phyloP scores from a whole-genome alignment of 75 land plant genomes.

The Adiantum capillusveneris region DNA sequence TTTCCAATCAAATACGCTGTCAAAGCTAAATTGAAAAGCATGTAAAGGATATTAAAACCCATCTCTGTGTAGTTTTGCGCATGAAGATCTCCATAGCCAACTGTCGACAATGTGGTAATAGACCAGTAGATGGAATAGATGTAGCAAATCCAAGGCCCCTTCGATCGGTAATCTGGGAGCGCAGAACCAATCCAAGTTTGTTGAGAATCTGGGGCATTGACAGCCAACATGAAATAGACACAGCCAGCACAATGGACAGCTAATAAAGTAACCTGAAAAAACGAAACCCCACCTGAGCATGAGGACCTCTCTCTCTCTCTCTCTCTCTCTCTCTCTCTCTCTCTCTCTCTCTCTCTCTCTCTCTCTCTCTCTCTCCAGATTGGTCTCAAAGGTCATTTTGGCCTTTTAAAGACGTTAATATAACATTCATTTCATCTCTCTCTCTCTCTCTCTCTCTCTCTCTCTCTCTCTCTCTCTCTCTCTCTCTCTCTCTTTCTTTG shows the following conservation, averaged over 20 bases:
- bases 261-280: conserved; percentile 40
- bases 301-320: background rate
- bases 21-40: conserved; percentile 26
- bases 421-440: no score
- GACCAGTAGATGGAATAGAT: conserved; percentile 27
- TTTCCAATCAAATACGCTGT: conserved; percentile 33
- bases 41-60: conserved; percentile 21
- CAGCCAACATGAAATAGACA: conserved; percentile 46
- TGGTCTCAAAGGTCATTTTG: no score
- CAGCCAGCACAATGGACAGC: conserved; percentile 51
- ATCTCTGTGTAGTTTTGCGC: conserved; percentile 22
- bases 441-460: conserved; percentile 3
- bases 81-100: conserved; percentile 37
- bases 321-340: background rate
- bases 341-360: conserved; percentile 8
- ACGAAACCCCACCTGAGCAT: no score
- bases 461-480: conserved; percentile 7
- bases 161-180: conserved; percentile 16
- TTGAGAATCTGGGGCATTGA: conserved; percentile 25
- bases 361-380: conserved; percentile 8
- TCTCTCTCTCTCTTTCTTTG: conserved; percentile 5
- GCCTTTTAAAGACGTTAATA: no score
- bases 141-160: conserved; percentile 18
- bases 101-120: conserved; percentile 26
- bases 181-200: conserved; percentile 48